Base-by-base conservation (phyloP, 495 filamentous ascomycete genomes). In the Penicillium tannophilum region DNA sequence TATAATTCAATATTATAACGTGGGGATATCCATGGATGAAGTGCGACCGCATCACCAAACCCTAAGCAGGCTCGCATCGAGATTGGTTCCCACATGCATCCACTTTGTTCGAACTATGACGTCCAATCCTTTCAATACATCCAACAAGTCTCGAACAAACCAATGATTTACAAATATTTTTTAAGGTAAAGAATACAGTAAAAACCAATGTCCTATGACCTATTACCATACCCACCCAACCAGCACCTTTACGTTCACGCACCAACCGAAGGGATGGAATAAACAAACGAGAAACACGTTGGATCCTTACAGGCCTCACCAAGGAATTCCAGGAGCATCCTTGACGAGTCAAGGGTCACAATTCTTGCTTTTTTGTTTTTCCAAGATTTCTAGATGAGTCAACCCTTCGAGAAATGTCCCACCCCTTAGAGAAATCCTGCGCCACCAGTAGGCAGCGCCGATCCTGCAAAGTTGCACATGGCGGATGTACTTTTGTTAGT, bases 401-500 rank as follows among this genome's bases (percentile, higher is more conserved):
- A 66, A 66, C 17, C 58, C 59, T 66, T 64, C 56, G 41, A 62
- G 61, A 57, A 23, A 63, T 58, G 20, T 41, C 8, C 49, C 23
- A 52, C 60, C 61, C 59, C 60, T 67, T 49, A 30, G 52, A 19
- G 20, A 39, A 51, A 59, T 58, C 56, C 64, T 70, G 64, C 64
- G 65, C 60, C 58, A 61, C 63, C 60, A 24, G 45, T 39, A 67
- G 55, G 64, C 58, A 63, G 39, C 44, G 65, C 56, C 61, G 67
- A 70, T 70, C 67, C 31, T 58, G 50, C 59, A 68, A 58, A 46
- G 67, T 66, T 47, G 59, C 65, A 69, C 64, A 69, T 68, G 63
- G 65, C 59, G 41, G 31, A 36, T 42, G 31, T 52, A 55, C 47
- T 50, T 58, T 65, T 50, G 55, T 49, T 57, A 23, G 20, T 23